Percentiles rank a stretch among this genome's conserved stretches.
These are phyloP conservation scores for Salix koriyanagi DNA, from an alignment of 345 rosid genomes.

Conservation along the genomic window DNA sequence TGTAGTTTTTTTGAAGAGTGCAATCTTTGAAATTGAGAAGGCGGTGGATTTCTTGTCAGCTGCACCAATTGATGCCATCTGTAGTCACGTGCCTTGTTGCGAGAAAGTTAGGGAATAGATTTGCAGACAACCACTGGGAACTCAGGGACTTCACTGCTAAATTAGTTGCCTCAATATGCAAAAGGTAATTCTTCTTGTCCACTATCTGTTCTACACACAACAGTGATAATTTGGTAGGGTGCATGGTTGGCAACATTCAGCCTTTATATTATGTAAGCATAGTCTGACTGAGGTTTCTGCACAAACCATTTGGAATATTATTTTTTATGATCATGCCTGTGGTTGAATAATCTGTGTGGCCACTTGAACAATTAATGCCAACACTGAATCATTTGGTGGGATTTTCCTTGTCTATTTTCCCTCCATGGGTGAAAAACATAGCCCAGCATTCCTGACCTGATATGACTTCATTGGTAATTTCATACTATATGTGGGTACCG, in stretches of 20 bases:
- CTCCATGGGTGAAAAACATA: background rate
- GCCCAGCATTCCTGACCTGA: background rate
- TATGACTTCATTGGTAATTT: background rate
- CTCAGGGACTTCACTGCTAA: constrained; percentile 86
- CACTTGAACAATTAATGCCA: background rate
- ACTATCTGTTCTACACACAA: constrained; percentile 10
- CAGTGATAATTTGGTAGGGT: constrained; percentile 2
- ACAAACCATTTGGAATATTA: no score
- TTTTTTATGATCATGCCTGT: no score
- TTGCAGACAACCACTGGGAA: constrained; percentile 95
- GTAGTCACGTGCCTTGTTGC: constrained; percentile 97
- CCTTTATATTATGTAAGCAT: background rate
- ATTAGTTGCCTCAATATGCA: constrained; percentile 80
- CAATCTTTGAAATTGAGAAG: constrained; percentile 27
- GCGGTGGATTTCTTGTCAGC: constrained; percentile 53
- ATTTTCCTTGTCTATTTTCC: background rate
- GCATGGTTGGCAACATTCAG: background rate
- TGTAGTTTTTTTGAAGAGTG: constrained; percentile 17
- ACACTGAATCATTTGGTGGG: background rate
- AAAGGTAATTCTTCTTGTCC: constrained; percentile 54
- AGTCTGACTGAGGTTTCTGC: no score
- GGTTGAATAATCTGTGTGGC: no score
- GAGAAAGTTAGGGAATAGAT: constrained; percentile 82
- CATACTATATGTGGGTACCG: background rate
- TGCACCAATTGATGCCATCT: constrained; percentile 99